These are phyloP conservation scores for Acanthamoeba royreba DNA, from an alignment of 208 protist species.

Conservation along the genomic window DNA sequence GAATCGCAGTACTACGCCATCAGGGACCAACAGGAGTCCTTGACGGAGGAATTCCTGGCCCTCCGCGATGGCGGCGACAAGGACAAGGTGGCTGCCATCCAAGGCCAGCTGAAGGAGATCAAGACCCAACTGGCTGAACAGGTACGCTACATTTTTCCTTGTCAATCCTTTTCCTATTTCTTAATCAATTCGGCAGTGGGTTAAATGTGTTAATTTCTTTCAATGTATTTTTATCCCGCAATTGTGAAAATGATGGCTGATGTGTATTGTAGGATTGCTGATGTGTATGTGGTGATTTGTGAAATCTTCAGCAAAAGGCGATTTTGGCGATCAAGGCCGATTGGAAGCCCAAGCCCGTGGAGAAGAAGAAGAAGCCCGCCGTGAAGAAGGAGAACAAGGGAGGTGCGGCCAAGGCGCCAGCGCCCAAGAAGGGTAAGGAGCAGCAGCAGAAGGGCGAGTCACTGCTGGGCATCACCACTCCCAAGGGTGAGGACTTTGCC, in stretches of 20 bases:
- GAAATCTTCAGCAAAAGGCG: slow-evolving; percentile 1
- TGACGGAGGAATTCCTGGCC: background rate
- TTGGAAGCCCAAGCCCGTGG: slow-evolving; percentile 2
- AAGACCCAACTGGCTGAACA: background rate
- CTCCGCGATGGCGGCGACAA: background rate
- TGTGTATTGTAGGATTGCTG: no score
- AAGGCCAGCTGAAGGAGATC: background rate
- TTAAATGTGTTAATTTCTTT: no score
- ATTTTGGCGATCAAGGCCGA: background rate
- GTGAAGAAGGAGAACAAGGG: background rate
- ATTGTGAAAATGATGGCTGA: no score
- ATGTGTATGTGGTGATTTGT: no score
- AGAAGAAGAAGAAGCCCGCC: slow-evolving; percentile 39
- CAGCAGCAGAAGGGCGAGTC: background rate
- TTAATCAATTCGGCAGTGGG: no score
- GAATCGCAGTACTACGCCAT: slow-evolving; percentile 16
- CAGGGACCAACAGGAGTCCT: background rate
- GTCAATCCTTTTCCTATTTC: no score
- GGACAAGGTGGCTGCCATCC: background rate
- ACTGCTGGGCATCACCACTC: slow-evolving; percentile 87
- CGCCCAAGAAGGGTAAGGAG: background rate
- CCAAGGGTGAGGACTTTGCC: slow-evolving; percentile 90
- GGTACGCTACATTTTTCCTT: background rate
- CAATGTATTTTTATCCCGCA: no score
- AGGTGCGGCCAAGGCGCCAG: background rate